These are phyloP conservation scores for Hortaea sp. DNA, from an alignment of 2,329 filamentous ascomycete genomes.

Conservation along the genomic window DNA sequence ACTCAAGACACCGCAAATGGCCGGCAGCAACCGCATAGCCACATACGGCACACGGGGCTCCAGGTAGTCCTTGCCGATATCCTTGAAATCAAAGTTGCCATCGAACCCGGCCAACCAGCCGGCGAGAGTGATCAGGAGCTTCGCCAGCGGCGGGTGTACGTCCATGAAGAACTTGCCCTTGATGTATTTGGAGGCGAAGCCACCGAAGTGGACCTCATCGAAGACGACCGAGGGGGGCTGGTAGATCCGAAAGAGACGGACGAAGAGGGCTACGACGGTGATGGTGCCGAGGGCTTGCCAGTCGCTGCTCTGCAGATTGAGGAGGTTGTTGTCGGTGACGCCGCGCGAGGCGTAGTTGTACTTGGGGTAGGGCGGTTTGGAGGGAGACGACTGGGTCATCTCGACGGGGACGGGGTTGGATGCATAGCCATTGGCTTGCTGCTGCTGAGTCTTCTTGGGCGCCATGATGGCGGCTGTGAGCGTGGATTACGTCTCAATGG, in stretches of 20 bases:
- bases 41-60: slow-evolving; percentile 94
- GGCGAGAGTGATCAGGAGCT: slow-evolving; percentile 89
- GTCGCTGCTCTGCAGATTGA: slow-evolving; percentile 72
- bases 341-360: slow-evolving; percentile 62
- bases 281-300: slow-evolving; percentile 66
- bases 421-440: background rate
- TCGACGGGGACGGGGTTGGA: background rate
- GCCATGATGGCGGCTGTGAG: background rate
- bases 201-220: slow-evolving; percentile 98
- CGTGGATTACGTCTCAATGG: too few relatives aligned
- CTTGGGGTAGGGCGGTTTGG: background rate
- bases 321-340: slow-evolving; percentile 83
- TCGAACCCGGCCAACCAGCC: slow-evolving; percentile 93
- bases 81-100: slow-evolving; percentile 96
- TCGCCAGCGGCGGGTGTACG: slow-evolving; percentile 94
- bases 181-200: slow-evolving; percentile 98
- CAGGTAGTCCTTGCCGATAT: slow-evolving; percentile 97
- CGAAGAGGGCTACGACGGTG: slow-evolving; percentile 64
- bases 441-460: background rate
- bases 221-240: slow-evolving; percentile 95
- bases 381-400: background rate
- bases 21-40: slow-evolving; percentile 89
- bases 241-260: slow-evolving; percentile 91
- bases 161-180: slow-evolving; percentile 99
- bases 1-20: slow-evolving; percentile 75